A percentile compares a stretch with the other conserved stretches of the same genome.
These are phyloP conservation scores for Tolypocladium cylindrosporum DNA, from an alignment of 2,329 filamentous ascomycete species.

Conservation along the genomic window DNA sequence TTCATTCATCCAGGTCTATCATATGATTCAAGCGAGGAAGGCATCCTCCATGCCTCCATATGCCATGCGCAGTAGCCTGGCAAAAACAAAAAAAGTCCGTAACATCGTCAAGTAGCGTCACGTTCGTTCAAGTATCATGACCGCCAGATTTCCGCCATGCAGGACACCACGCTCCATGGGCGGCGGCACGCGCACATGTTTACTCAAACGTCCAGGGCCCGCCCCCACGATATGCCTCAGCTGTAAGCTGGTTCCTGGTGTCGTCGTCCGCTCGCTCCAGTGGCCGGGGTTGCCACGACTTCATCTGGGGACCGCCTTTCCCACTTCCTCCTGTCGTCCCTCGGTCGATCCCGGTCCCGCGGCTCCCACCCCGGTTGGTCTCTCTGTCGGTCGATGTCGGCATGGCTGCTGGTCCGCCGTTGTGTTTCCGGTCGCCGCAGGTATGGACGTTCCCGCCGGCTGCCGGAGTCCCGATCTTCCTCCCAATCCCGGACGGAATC, in stretches of 20 bases:
- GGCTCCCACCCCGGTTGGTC: slow-evolving; percentile 23
- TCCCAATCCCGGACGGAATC: slow-evolving; percentile 21
- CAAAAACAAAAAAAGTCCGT: not conserved
- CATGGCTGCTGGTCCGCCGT: slow-evolving; percentile 39
- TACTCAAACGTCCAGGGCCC: not conserved
- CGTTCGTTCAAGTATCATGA: not conserved
- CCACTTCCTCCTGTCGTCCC: slow-evolving; percentile 24
- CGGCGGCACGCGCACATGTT: not conserved
- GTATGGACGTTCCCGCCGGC: slow-evolving; percentile 22
- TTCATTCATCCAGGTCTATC: not conserved
- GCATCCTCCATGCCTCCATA: not conserved
- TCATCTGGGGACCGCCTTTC: slow-evolving; percentile 24
- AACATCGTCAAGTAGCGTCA: not conserved
- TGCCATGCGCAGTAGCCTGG: not conserved
- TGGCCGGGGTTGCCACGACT: slow-evolving; percentile 17
- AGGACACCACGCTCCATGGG: not conserved
- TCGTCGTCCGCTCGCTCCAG: slow-evolving; percentile 24
- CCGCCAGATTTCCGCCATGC: not conserved
- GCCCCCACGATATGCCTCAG: slow-evolving; percentile 4
- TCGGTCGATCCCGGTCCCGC: slow-evolving; percentile 19
- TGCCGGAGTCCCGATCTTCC: slow-evolving; percentile 19
- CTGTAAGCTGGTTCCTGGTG: slow-evolving; percentile 27
- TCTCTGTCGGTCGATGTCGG: slow-evolving; percentile 34
- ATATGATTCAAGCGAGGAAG: not conserved
- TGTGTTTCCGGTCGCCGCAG: slow-evolving; percentile 28